Conservation (phyloP, 2,329 filamentous ascomycete genomes). For the Botrytis cinerea region DNA sequence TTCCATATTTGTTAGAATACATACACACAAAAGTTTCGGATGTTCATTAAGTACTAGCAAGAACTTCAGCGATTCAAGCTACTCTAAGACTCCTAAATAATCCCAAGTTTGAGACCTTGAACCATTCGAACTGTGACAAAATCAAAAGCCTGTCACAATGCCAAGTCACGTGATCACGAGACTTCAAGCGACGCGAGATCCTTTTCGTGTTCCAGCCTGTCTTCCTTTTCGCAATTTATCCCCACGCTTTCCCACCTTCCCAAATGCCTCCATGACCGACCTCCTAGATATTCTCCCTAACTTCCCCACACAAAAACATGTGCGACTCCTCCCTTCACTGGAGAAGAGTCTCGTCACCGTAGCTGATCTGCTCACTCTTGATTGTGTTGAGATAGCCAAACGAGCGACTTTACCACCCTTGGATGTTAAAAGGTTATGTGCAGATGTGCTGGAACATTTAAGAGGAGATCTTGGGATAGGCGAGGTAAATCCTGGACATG, state of each 20-base stretch:
- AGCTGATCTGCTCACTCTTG: conserved; percentile 81
- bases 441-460: conserved; percentile 66
- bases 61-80: background rate
- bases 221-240: background rate
- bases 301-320: conserved; percentile 71
- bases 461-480: conserved; percentile 54
- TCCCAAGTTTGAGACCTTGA: background rate
- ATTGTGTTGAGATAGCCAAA: conserved; percentile 80
- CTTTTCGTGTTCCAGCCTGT: background rate
- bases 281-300: conserved; percentile 78
- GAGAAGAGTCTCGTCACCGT: conserved; percentile 78
- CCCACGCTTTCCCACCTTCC: background rate
- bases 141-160: background rate
- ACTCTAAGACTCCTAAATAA: background rate
- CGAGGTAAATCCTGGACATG: conserved; percentile 21
- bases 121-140: background rate
- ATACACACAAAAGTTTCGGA: background rate
- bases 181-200: background rate
- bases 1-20: background rate
- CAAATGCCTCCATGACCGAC: conserved; percentile 70
- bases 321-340: conserved; percentile 74
- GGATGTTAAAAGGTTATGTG: conserved; percentile 74
- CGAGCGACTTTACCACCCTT: conserved; percentile 78
- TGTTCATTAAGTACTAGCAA: background rate
- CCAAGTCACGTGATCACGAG: background rate